Base-by-base conservation (phyloP, 108 stramenopile species). In the Cyclotella sp. region DNA sequence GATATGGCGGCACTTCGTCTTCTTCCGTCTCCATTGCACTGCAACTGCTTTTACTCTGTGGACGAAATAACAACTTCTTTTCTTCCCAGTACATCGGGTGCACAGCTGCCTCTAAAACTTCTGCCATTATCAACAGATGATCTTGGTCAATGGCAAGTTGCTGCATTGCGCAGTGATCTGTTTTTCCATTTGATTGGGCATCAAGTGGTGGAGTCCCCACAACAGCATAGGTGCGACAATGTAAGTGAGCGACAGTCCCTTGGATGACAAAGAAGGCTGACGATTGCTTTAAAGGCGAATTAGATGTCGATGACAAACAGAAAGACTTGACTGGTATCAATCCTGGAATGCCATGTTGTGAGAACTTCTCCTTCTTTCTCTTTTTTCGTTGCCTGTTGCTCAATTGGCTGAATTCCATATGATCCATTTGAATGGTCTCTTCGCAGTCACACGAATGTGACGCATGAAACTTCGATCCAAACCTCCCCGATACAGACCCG, bases 211-310 rank as follows among this genome's bases (percentile, higher is more conserved):
- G 39, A n/a, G 69, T 43, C 60, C 54, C 72, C 0, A 71, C 60
- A 44, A 82, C 66, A 16, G 61, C 49, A 67, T 78, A 79, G 16
- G 62, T 79, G 9, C 72, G 58, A 64, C 88, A 89, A 19, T 59
- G 46, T 58, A 89, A 58, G 63, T 84, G 85, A 61, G 88, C 88
- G 16, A 86, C 86, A 26, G 85, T 86, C 11, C 88, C 88, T 64
- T 85, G 42, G 15, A 91, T 85, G 30, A 75, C 86, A 76, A 87
- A 84, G 28, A 86, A 64, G 41, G 28, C 46, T 49, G 47, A 45
- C 39, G 14, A 15, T 10, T 24, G 10, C 43, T 0, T 53, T 18
- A 53, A 18, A 18, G 1, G 41, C 9, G 22, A 21, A 11, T n/a
- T 30, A 45, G 65, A 45, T 21, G 43, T 0, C 22, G 49, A 44